phyloP scores from a whole-genome alignment of 1,284 basidiomycete genomes.

The Irpex rosettiformis region DNA sequence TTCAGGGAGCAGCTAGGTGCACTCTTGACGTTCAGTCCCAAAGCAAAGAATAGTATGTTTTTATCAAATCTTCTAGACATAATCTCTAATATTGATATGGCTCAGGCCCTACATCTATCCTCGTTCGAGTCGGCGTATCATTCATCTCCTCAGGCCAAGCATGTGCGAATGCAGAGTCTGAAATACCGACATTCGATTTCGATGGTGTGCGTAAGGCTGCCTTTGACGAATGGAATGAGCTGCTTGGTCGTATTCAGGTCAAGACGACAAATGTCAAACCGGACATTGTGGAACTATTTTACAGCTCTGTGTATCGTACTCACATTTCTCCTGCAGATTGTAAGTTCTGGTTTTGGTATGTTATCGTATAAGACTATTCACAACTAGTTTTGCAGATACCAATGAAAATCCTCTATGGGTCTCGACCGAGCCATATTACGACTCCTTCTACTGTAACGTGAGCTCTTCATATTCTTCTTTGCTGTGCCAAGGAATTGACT shows the following conservation, averaged over 20 bases:
- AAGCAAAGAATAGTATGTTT: slow-evolving; percentile 22
- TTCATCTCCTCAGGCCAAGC: slow-evolving; percentile 59
- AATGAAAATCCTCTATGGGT: slow-evolving; percentile 70
- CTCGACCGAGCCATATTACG: slow-evolving; percentile 62
- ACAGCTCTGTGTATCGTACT: slow-evolving; percentile 62
- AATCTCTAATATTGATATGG: too few species aligned
- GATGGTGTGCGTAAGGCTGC: slow-evolving; percentile 40
- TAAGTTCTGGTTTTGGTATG: slow-evolving; percentile 26
- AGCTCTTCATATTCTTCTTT: slow-evolving; percentile 15
- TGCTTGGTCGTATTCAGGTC: slow-evolving; percentile 52
- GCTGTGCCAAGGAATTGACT: background rate
- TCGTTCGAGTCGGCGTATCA: slow-evolving; percentile 56
- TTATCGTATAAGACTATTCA: background rate
- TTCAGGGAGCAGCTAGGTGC: slow-evolving; percentile 44
- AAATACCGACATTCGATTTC: slow-evolving; percentile 60
- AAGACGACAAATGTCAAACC: slow-evolving; percentile 43
- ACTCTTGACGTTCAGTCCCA: slow-evolving; percentile 46
- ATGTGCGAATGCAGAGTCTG: slow-evolving; percentile 54
- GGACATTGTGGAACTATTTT: slow-evolving; percentile 53
- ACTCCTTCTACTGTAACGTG: slow-evolving; percentile 69
- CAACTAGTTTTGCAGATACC: slow-evolving; percentile 42
- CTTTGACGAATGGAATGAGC: slow-evolving; percentile 51
- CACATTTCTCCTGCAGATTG: slow-evolving; percentile 69
- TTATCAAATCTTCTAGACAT: too few species aligned
- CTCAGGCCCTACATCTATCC: slow-evolving; percentile 39